Evolutionary conservation across 768 basidiomycete species (phyloP).

Genomic region (Pholiota conissans): DNA sequence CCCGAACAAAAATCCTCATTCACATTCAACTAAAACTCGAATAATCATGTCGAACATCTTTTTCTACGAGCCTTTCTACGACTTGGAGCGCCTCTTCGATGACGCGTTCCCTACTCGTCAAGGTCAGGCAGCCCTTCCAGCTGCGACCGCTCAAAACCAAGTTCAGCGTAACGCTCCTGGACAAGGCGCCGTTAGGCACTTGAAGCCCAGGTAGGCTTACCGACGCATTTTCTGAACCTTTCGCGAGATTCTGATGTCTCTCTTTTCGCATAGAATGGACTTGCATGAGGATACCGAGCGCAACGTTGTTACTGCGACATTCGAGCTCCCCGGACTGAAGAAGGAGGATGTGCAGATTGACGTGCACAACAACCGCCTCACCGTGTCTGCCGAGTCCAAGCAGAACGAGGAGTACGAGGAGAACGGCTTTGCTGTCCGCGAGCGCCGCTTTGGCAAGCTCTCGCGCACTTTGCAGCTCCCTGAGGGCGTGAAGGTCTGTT

Average conservation of each 20-base stretch:
- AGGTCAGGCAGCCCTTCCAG: not conserved
- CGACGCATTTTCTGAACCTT: not conserved
- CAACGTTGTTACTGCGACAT: slow-evolving; percentile 53
- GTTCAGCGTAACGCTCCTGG: not conserved
- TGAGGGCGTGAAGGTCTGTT: slow-evolving; percentile 50
- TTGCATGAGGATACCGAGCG: slow-evolving; percentile 47
- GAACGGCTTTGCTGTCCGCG: slow-evolving; percentile 43
- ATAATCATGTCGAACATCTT: slow-evolving; percentile 14
- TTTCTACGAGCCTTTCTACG: slow-evolving; percentile 11
- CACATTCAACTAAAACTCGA: not conserved
- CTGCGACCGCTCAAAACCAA: not conserved
- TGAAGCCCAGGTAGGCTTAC: slow-evolving; percentile 31
- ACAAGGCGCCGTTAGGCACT: not conserved
- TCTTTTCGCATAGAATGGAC: slow-evolving; percentile 43
- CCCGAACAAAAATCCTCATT: too few relatives aligned
- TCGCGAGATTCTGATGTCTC: not conserved
- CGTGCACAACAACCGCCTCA: slow-evolving; percentile 50
- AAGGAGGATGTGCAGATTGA: slow-evolving; percentile 56
- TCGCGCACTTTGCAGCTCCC: slow-evolving; percentile 51
- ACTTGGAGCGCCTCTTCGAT: slow-evolving; percentile 20
- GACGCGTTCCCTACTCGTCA: slow-evolving; percentile 20
- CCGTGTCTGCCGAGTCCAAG: slow-evolving; percentile 48
- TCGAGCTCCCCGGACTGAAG: slow-evolving; percentile 60
- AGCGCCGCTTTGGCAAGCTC: slow-evolving; percentile 49
- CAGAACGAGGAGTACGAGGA: slow-evolving; percentile 34